Conservation (phyloP, 2,329 filamentous ascomycete genomes). For the Neophaeococcomyces aloes region DNA sequence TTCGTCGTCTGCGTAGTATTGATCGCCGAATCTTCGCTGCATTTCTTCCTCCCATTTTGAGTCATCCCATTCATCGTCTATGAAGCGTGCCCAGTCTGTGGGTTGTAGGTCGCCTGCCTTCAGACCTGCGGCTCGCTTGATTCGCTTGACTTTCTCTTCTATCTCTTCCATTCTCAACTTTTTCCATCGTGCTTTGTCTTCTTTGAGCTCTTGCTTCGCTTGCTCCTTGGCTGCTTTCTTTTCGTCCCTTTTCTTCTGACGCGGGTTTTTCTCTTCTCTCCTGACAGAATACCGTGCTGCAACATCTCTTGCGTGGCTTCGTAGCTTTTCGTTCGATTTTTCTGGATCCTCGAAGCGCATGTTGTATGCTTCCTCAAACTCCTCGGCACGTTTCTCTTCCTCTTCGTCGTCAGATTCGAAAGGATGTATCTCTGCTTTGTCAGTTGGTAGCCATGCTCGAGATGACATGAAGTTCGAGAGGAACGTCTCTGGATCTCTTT, state of each 20-base stretch:
- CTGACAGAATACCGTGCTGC: constrained; percentile 73
- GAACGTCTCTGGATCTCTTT: constrained; percentile 82
- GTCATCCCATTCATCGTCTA: constrained; percentile 83
- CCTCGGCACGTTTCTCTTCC: constrained; percentile 63
- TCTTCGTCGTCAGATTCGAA: constrained; percentile 89
- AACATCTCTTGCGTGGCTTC: constrained; percentile 80
- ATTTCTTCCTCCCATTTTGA: constrained; percentile 86
- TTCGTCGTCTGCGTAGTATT: constrained; percentile 70
- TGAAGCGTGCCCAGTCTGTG: constrained; percentile 71
- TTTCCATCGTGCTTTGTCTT: constrained; percentile 71
- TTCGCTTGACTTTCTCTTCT: constrained; percentile 73
- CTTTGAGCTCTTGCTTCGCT: constrained; percentile 62
- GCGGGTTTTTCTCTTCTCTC: constrained; percentile 65
- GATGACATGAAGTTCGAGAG: constrained; percentile 93
- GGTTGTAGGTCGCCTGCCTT: constrained; percentile 51
- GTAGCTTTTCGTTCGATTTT: constrained; percentile 76
- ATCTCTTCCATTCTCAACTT: constrained; percentile 87
- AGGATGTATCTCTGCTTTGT: constrained; percentile 58
- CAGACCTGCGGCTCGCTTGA: constrained; percentile 79
- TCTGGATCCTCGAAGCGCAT: constrained; percentile 86
- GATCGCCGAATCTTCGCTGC: constrained; percentile 74
- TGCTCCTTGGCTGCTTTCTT: constrained; percentile 69
- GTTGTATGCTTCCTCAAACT: constrained; percentile 90
- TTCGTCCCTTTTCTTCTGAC: constrained; percentile 67
- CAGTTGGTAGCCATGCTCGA: constrained; percentile 72